Evolutionary conservation across 225 moss, liverwort and hornwort species (phyloP), one percentile per base, ranked within the genome.

Genomic region (Climacium dendroides): DNA sequence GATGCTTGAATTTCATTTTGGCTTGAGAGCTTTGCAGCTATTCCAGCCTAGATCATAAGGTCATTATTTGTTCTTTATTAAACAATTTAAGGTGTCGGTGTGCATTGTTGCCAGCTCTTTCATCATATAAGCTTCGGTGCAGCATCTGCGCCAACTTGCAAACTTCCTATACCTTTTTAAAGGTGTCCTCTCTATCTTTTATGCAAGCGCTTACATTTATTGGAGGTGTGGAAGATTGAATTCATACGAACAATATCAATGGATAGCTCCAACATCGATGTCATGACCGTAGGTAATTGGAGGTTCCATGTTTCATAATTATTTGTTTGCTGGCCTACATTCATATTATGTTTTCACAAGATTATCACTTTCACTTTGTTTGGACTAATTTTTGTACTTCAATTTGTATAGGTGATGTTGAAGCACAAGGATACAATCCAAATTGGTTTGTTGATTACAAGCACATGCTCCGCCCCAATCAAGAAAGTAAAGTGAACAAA

Each of bases 31-130:
- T 64, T 34, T 64, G 17, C 9, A 5, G 2, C 15, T 17, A 32
- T 5, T 9, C 15, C n/a, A n/a, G n/a, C n/a, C 5, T 20, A 19
- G 15, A 63, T 17, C 16, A 9, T 32, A 4, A 6, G 0, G 13
- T 67, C 37, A 4, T 2, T 37, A 13, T 13, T 67, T 37, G 13
- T 23, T 37, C 13, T 23, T 69, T 13, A 13, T 37, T 37, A 13
- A 69, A 24, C 5, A 9, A 9, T 1, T 43, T 43, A 1, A 45
- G 11, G 5, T 14, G 14, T 14, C 0, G 0, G 37, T 0, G 5
- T 24, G 24, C 2, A 0, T 24, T 69, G 69, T 14, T 39, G 14
- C 1, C 69, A 69, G 1, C 8, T 39, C 69, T 39, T 69, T 14
- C 2, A 1, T 69, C 39, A 5, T 69, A 29, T 15, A 69, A 13